Base-by-base conservation (phyloP, 441 rosid genomes). In the Metrosideros polymorpha region DNA sequence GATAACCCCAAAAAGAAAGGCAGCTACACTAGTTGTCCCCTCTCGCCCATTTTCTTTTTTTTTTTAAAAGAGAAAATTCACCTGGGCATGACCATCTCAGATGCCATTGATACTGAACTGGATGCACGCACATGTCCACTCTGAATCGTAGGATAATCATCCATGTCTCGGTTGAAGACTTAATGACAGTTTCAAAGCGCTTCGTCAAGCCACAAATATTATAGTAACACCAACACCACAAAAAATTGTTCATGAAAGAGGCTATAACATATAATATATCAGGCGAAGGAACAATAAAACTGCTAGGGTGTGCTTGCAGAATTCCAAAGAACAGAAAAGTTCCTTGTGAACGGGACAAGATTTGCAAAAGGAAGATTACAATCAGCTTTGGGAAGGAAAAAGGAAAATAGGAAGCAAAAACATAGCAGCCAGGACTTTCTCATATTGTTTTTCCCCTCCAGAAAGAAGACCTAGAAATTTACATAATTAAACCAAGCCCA, bases 401-500 rank as follows among this genome's bases (percentile, higher is more conserved):
- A 10, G 7, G 47, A 39, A 71, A 71, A 71, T 35, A 22, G 79
- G 49, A 39, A 71, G 9, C 49, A 0, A 71, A 71, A 39, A 71
- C 6, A 25, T 39, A 71, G 79, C 79, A 71, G 79, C 79, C 79
- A 71, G 79, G 79, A 71, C 79, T 71, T 39, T 22, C 30, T 84
- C 85, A 39, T 55, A 27, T 45, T 42, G 24, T 84, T 39, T 52
- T 55, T n/a, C 35, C 35, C 45, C 84, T 49, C 55, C 29, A 53
- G 63, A 43, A 39, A 77, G 76, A 82, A 87, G 54, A 66, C 79
- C 84, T 71, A 55, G 54, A 83, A 84, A 82, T 87, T 87, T 82
- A 79, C 82, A 45, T 57, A 86, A 75, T 52, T 35, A 42, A 66
- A 61, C 32, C 17, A 59, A 84, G 86, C 86, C 84, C 85, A 71